Conservation (phyloP, 345 rosid genomes). For the Viola odorata region DNA sequence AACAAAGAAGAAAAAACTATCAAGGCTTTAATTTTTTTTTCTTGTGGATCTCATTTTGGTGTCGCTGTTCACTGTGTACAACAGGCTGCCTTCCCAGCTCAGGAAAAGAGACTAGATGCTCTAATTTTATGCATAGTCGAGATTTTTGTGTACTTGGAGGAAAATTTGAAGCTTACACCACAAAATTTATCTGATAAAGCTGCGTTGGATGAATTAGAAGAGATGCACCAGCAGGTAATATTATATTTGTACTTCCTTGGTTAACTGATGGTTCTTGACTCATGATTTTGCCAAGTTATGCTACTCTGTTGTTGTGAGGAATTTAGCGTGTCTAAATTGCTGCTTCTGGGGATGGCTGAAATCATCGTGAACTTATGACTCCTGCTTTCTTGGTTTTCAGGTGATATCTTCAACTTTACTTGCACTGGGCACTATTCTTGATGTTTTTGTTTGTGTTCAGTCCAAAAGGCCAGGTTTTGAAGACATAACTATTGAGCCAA, state of each 20-base stretch:
- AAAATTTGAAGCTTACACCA: constrained; percentile 83
- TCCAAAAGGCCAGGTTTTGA: constrained; percentile 59
- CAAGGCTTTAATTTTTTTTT: neutral
- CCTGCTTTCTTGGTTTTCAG: too few species aligned
- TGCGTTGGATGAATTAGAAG: constrained; percentile 83
- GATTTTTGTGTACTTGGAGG: constrained; percentile 77
- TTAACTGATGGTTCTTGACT: too few species aligned
- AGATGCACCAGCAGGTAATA: constrained; percentile 90
- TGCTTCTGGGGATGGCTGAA: too few species aligned
- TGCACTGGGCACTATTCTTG: constrained; percentile 84
- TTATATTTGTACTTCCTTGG: constrained; percentile 11
- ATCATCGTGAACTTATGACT: too few species aligned
- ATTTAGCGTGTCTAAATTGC: too few species aligned
- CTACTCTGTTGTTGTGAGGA: too few species aligned
- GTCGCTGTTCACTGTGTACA: constrained; percentile 20
- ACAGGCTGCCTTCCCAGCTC: constrained; percentile 93
- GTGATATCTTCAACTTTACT: constrained; percentile 75
- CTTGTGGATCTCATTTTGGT: constrained; percentile 16
- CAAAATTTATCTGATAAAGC: constrained; percentile 70
- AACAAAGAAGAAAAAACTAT: neutral
- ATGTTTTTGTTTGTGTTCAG: constrained; percentile 49
- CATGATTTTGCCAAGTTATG: too few species aligned
- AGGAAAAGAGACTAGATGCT: constrained; percentile 89
- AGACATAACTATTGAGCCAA: constrained; percentile 46
- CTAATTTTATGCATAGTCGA: constrained; percentile 64